These are phyloP conservation scores for Rhodotorula babjevae DNA, from an alignment of 768 basidiomycete genomes.

Conservation along the genomic window DNA sequence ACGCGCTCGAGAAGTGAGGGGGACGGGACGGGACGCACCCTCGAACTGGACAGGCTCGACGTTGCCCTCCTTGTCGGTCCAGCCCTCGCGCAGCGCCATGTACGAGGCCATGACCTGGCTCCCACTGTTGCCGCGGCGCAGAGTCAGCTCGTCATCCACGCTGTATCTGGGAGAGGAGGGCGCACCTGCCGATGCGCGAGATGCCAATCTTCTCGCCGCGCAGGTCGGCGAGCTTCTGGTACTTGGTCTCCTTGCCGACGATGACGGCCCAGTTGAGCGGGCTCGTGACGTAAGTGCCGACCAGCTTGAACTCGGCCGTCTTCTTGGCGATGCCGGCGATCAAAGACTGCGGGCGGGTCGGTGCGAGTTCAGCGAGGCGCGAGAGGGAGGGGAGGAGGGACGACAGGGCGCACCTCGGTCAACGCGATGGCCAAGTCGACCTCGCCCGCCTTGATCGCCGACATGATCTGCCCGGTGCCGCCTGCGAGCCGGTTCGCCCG, in stretches of 20 bases:
- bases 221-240: conserved; percentile 66
- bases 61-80: conserved; percentile 51
- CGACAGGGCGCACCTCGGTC: conserved; percentile 57
- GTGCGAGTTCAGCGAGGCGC: background rate
- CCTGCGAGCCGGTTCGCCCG: conserved; percentile 50
- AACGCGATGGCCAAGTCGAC: conserved; percentile 83
- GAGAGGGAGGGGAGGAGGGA: background rate
- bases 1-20: background rate
- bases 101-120: conserved; percentile 94
- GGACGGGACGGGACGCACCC: conserved; percentile 31
- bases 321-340: conserved; percentile 83
- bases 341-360: conserved; percentile 51
- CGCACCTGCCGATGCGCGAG: conserved; percentile 74
- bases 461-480: conserved; percentile 78
- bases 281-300: conserved; percentile 79
- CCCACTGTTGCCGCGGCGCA: conserved; percentile 53
- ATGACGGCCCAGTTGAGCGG: conserved; percentile 72
- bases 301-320: conserved; percentile 77
- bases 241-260: conserved; percentile 69
- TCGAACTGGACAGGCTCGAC: conserved; percentile 43
- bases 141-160: background rate
- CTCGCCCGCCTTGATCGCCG: conserved; percentile 65
- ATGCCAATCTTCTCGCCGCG: conserved; percentile 81
- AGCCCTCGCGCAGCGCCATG: conserved; percentile 82
- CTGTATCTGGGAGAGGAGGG: background rate